Base-by-base conservation (phyloP, 2,329 filamentous ascomycete genomes). In the Ceratocystiopsis minuta region DNA sequence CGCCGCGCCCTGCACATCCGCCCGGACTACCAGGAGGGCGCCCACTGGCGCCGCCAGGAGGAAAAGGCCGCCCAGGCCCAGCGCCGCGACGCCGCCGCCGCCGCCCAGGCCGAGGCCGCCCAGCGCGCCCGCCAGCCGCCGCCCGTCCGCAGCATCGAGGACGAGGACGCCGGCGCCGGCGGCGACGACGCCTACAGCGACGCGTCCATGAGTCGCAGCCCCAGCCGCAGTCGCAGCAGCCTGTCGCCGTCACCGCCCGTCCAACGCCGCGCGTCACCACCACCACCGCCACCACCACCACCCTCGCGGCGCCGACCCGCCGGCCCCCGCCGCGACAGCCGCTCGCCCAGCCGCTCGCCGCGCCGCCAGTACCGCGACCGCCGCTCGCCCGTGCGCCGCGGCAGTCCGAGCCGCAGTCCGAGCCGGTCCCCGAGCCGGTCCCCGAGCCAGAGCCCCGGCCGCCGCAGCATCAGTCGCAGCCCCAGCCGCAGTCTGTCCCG, bases 1-100 rank as follows among this genome's bases (percentile, higher is more conserved):
- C 67, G 88, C 49, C 82, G 70, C 59, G 90, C 90, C 9, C 66
- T 98, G 50, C 87, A 86, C 39, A 93, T 96, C 53, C 78, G 78
- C 55, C 78, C 79, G 55, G 72, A 88, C 57, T 90, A 90, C 53
- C 78, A 88, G 55, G 84, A 92, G 58, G 86, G 84, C 6, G 72
- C 78, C 39, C 82, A 94, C 58, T 90, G 85, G 82, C 78, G 74
- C 62, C 78, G 75, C 48, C 81, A 92, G 57, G 84, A 90, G 55
- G 82, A 88, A 40, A 63, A 65, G 41, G 62, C 59, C 42, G 57
- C 62, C 5, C 43, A 64, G 14, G 64, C 13, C 32, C 13, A 67
- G 38, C 59, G 59, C 34, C 49, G 47, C 2, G 41, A 46, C 24
- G 42, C 45, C 14, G 36, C 20, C 6, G 40, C 12, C 38, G 53